Base-by-base conservation (phyloP, 2,329 filamentous ascomycete genomes). In the Colletotrichum scovillei region DNA sequence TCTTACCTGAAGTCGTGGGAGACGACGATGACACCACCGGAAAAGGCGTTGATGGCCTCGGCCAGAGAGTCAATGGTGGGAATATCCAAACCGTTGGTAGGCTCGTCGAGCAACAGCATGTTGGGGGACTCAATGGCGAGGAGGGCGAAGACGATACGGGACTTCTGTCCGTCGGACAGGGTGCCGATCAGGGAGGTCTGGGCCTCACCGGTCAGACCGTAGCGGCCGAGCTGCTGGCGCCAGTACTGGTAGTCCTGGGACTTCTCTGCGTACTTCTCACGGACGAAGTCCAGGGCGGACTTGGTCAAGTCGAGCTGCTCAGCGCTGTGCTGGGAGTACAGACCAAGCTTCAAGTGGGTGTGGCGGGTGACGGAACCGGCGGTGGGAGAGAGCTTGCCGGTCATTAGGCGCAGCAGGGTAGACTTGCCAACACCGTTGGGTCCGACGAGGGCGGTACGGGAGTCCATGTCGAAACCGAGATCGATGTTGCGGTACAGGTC, bases 401-500 rank as follows among this genome's bases (percentile, higher is more conserved):
- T 98, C 94, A 99, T 98, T 78, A 99, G 92, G 78, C 94, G 93
- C 76, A 99, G 92, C 71, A 98, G 90, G 16, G 97, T 98, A 28
- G 97, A 98, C 89, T 99, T 99, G 84, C 97, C 97, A 73, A 98
- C 97, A 95, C 97, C 97, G 86, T 98, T 98, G 83, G 97, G 97
- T 74, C 97, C 97, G 82, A 99, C 97, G 75, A 99, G 92, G 60
- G 96, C 96, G 59, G 95, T 97, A 87, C 97, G 93, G 75, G 95
- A 98, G 88, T 99, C 97, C 97, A 99, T 99, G 86, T 99, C 97
- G 79, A 99, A 97, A 91, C 97, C 97, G 76, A 99, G 94, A 83
- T 99, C 97, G 55, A 99, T 91, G 87, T 98, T 91, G 85, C 96
- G 94, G 88, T 99, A 99, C 67, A 99, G 89, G 82, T 97, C 97